phyloP scores from a whole-genome alignment of 345 rosid genomes.

The Camelina laxa region DNA sequence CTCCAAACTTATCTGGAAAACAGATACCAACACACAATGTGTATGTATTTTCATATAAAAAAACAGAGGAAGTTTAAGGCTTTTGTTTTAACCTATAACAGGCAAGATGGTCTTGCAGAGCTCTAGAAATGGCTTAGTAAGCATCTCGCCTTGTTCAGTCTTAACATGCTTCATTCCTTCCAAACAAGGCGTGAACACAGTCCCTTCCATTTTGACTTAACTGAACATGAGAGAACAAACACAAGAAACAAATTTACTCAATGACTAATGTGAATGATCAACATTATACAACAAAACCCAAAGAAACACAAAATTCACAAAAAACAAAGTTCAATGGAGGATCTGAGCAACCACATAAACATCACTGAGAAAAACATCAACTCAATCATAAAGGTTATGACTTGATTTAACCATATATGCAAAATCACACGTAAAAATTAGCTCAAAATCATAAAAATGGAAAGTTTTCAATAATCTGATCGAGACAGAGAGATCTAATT shows the following conservation, averaged over 20 bases:
- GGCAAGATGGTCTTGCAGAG: slow-evolving; percentile 89
- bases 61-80: background rate
- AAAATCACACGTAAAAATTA: background rate
- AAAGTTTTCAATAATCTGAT: slow-evolving; percentile 22
- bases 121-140: slow-evolving; percentile 81
- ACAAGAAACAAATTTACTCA: background rate
- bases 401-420: background rate
- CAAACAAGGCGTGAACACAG: slow-evolving; percentile 77
- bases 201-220: slow-evolving; percentile 61
- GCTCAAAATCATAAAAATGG: background rate
- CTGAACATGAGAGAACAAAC: slow-evolving; percentile 12
- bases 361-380: background rate
- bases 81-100: slow-evolving; percentile 59
- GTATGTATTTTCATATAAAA: too few species aligned
- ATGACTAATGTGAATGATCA: slow-evolving; percentile 21
- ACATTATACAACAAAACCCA: slow-evolving; percentile 14
- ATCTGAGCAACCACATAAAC: slow-evolving; percentile 10
- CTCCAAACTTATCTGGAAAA: slow-evolving; percentile 83
- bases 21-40: background rate
- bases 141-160: slow-evolving; percentile 73
- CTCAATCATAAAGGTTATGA: slow-evolving; percentile 4
- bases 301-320: background rate
- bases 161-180: slow-evolving; percentile 90
- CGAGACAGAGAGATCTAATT: slow-evolving; percentile 18
- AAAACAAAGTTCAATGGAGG: background rate